Evolutionary conservation across 768 basidiomycete genomes (phyloP).

Genomic region (Lactarius indigo): DNA sequence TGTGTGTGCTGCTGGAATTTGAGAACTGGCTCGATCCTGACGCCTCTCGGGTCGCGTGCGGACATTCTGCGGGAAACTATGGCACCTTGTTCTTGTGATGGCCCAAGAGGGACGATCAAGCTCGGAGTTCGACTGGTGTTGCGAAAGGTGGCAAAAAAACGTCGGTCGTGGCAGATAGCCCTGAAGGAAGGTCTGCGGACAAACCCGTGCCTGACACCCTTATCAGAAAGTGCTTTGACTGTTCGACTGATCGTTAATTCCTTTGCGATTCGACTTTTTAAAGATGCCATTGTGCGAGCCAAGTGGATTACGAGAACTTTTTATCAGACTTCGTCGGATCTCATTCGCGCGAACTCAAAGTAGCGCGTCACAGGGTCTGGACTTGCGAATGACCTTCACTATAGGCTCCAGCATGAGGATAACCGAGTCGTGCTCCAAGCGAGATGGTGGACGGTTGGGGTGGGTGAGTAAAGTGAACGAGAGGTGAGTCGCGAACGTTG

Average conservation of each 20-base stretch:
- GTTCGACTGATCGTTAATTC: slow-evolving; percentile 82
- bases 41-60: too few relatives aligned
- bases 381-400: slow-evolving; percentile 77
- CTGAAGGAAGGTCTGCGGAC: too few relatives aligned
- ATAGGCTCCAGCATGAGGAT: slow-evolving; percentile 73
- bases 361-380: slow-evolving; percentile 90
- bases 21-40: too few relatives aligned
- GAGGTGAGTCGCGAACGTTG: too few relatives aligned
- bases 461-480: slow-evolving; percentile 31
- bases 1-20: too few relatives aligned
- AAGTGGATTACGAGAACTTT: slow-evolving; percentile 56
- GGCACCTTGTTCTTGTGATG: too few relatives aligned
- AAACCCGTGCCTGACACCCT: too few relatives aligned
- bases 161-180: too few relatives aligned
- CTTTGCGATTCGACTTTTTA: not conserved
- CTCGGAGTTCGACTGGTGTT: too few relatives aligned
- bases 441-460: slow-evolving; percentile 79
- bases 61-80: too few relatives aligned
- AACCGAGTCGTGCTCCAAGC: slow-evolving; percentile 60
- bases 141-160: too few relatives aligned
- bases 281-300: not conserved
- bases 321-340: slow-evolving; percentile 87
- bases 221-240: slow-evolving; percentile 55
- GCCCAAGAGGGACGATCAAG: too few relatives aligned
- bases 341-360: slow-evolving; percentile 72